These are phyloP conservation scores for Fusarium sp. DNA, from an alignment of 2,329 filamentous ascomycete genomes.

Conservation along the genomic window DNA sequence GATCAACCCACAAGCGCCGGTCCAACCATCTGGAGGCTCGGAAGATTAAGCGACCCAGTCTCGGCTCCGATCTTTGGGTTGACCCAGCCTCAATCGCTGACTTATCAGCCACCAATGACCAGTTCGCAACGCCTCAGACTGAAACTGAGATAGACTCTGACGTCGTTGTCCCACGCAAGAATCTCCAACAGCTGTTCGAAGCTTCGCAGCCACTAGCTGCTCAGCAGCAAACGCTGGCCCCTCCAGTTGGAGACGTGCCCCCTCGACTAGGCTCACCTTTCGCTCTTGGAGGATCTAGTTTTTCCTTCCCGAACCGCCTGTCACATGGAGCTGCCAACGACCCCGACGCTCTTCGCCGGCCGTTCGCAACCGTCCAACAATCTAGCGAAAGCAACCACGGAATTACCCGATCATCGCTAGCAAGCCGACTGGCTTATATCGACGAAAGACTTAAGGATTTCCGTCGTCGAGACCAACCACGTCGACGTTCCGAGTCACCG, in stretches of 20 bases:
- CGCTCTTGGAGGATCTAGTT: constrained; percentile 58
- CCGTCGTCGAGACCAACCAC: constrained; percentile 54
- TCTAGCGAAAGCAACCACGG: constrained; percentile 48
- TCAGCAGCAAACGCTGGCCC: constrained; percentile 32
- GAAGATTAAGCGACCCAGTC: constrained; percentile 61
- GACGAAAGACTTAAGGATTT: constrained; percentile 67
- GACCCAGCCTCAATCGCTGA: constrained; percentile 51
- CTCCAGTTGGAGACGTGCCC: constrained; percentile 50
- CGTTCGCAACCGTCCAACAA: constrained; percentile 68
- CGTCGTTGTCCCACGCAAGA: constrained; percentile 54
- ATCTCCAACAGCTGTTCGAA: constrained; percentile 54
- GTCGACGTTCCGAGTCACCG: constrained; percentile 61
- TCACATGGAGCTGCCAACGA: constrained; percentile 59
- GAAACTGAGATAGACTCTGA: constrained; percentile 36
- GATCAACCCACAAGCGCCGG: constrained; percentile 65
- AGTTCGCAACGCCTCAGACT: constrained; percentile 49
- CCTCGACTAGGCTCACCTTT: constrained; percentile 70
- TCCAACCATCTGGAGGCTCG: constrained; percentile 62
- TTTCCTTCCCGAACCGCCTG: constrained; percentile 69
- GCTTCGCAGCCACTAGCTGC: constrained; percentile 39
- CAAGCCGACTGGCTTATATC: constrained; percentile 65
- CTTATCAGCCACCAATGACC: constrained; percentile 35
- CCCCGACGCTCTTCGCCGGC: constrained; percentile 56
- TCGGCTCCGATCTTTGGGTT: constrained; percentile 64
- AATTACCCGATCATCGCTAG: constrained; percentile 56